Conservation (phyloP, 352 stramenopile genomes). For the Phytophthora colocasiae region DNA sequence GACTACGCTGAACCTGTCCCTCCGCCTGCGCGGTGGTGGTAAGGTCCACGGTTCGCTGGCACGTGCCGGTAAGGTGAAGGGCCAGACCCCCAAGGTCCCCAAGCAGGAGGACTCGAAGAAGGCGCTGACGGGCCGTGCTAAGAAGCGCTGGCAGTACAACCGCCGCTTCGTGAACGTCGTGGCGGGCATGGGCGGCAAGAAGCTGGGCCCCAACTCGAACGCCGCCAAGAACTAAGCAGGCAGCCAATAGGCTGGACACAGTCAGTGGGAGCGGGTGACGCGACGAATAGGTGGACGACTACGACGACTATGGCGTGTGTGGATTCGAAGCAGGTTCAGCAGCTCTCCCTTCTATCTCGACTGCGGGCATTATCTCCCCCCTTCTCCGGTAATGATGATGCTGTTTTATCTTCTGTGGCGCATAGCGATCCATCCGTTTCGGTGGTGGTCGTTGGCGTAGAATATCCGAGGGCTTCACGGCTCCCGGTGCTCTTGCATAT, state of each 20-base stretch:
- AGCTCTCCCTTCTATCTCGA: constrained; percentile 9
- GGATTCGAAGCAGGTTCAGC: constrained; percentile 23
- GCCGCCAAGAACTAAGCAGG: constrained; percentile 90
- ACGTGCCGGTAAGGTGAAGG: constrained; percentile 99
- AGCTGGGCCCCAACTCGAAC: constrained; percentile 98
- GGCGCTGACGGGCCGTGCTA: constrained; percentile 96
- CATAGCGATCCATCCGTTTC: constrained; percentile 23
- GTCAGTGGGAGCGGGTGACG: constrained; percentile 2
- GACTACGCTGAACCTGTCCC: constrained; percentile 96
- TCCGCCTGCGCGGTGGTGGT: constrained; percentile 95
- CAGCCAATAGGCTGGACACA: constrained; percentile 17
- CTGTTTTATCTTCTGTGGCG: constrained; percentile 37
- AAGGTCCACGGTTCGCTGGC: constrained; percentile 99
- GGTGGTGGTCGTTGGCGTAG: constrained; percentile 40
- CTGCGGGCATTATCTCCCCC: constrained; percentile 12
- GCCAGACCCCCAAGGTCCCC: constrained; percentile 99
- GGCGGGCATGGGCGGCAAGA: constrained; percentile 96
- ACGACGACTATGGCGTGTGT: constrained; percentile 4
- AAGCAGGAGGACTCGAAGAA: constrained; percentile 99
- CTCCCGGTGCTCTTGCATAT: constrained; percentile 44
- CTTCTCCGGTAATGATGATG: constrained; percentile 13
- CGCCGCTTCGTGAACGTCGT: constrained; percentile 99
- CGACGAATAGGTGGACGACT: constrained; percentile 11
- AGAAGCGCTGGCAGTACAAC: constrained; percentile 99
- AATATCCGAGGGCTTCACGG: constrained; percentile 25